These are phyloP conservation scores for Metschnikowia lochheadii DNA, from an alignment of 805 yeast species.

Conservation along the genomic window DNA sequence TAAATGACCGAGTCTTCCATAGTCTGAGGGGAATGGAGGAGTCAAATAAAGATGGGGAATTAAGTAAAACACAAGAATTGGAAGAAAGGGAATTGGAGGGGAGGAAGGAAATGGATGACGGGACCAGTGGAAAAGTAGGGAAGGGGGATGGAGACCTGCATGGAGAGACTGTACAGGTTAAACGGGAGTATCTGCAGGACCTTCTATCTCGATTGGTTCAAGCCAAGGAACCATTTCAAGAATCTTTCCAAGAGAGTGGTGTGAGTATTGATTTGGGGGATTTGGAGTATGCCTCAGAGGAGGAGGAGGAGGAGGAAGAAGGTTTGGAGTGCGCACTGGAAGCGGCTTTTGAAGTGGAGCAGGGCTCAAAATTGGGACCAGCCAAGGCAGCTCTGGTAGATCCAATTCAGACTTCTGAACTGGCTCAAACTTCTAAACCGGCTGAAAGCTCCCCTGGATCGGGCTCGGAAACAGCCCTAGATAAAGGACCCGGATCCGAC, in stretches of 20 bases:
- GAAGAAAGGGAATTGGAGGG: not conserved
- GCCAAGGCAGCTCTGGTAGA: too few relatives aligned
- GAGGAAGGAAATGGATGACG: too few relatives aligned
- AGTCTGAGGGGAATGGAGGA: not conserved
- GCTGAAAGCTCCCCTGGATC: too few relatives aligned
- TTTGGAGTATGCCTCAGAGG: not conserved
- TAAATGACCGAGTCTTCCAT: slow-evolving; percentile 18
- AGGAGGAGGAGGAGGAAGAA: not conserved
- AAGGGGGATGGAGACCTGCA: too few relatives aligned
- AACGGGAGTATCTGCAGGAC: not conserved
- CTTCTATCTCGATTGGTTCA: not conserved
- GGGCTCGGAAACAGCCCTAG: too few relatives aligned
- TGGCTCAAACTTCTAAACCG: too few relatives aligned
- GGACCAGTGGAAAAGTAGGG: too few relatives aligned
- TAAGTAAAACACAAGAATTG: too few relatives aligned
- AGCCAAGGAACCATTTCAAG: not conserved
- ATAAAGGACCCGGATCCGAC: too few relatives aligned
- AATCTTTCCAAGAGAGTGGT: not conserved
- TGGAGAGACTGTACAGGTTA: too few relatives aligned
- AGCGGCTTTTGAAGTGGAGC: not conserved
- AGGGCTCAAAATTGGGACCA: not conserved
- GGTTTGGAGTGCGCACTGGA: not conserved
- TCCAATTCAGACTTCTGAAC: too few relatives aligned
- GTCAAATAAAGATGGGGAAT: not conserved
- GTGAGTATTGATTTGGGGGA: not conserved